These are phyloP conservation scores for Xylaria flabelliformis DNA, from an alignment of 495 filamentous ascomycete species.

Conservation along the genomic window DNA sequence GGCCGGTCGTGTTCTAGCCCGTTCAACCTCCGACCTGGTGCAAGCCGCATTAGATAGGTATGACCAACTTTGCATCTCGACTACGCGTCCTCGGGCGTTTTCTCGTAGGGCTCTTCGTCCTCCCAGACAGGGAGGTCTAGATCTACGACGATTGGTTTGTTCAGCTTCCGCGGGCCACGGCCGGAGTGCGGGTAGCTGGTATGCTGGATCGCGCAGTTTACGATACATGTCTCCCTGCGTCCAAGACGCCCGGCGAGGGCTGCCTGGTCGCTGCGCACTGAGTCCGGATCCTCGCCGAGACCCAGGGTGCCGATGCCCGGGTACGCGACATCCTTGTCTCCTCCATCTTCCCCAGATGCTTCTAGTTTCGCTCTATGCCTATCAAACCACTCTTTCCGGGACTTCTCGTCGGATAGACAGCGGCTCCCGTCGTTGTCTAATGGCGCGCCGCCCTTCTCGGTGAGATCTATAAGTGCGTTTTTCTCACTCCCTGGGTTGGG, in stretches of 20 bases:
- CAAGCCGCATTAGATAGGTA: background rate
- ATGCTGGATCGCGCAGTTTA: constrained; percentile 77
- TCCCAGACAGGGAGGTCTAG: constrained; percentile 70
- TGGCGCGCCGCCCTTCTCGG: constrained; percentile 39
- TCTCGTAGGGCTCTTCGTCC: constrained; percentile 12
- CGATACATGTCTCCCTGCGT: constrained; percentile 74
- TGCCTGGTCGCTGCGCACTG: constrained; percentile 47
- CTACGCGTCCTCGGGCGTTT: background rate
- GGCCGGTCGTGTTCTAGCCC: background rate
- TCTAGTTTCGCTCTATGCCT: background rate
- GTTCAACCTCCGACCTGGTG: background rate
- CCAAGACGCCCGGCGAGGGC: constrained; percentile 51
- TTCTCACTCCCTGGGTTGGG: constrained; percentile 47
- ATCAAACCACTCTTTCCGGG: constrained; percentile 6
- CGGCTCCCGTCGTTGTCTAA: constrained; percentile 44
- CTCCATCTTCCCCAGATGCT: background rate
- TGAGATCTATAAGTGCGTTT: constrained; percentile 53
- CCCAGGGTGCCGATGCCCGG: constrained; percentile 42
- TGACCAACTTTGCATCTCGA: background rate
- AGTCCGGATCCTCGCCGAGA: constrained; percentile 46
- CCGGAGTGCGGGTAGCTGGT: constrained; percentile 67
- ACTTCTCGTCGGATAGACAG: constrained; percentile 15
- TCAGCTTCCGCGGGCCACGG: constrained; percentile 61
- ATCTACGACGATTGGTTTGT: constrained; percentile 81
- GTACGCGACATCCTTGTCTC: constrained; percentile 21